Conservation (phyloP, 2,329 filamentous ascomycete species). For the Harringtonia aguacate region DNA sequence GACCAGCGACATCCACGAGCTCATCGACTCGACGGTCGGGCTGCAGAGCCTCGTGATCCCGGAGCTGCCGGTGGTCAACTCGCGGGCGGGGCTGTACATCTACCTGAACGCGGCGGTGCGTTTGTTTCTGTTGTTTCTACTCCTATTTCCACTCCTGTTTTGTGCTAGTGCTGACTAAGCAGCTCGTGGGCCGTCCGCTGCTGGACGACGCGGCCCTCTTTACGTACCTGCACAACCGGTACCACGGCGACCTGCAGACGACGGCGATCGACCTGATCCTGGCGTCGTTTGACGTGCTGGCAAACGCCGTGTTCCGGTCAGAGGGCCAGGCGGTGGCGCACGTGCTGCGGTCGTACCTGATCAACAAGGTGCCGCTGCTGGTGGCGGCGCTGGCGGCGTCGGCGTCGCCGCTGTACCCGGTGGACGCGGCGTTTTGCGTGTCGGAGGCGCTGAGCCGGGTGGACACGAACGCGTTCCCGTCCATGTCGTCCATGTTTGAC, state of each 20-base stretch:
- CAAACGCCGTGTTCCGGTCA: conserved; percentile 68
- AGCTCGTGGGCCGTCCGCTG: conserved; percentile 74
- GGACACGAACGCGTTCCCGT: conserved; percentile 66
- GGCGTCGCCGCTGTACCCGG: conserved; percentile 54
- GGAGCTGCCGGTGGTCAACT: conserved; percentile 62
- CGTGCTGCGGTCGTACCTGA: conserved; percentile 74
- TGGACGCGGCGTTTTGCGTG: conserved; percentile 62
- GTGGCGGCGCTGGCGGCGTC: conserved; percentile 36
- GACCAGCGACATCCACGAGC: conserved; percentile 43
- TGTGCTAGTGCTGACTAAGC: conserved; percentile 15
- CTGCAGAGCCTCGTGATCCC: conserved; percentile 43
- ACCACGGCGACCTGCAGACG: conserved; percentile 63
- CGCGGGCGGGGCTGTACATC: conserved; percentile 73
- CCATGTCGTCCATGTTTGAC: conserved; percentile 47
- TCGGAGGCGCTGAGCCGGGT: conserved; percentile 66
- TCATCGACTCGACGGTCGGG: conserved; percentile 45
- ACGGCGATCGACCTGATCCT: conserved; percentile 75
- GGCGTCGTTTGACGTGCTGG: conserved; percentile 80
- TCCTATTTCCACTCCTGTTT: not conserved
- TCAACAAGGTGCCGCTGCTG: conserved; percentile 52
- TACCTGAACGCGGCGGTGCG: conserved; percentile 73
- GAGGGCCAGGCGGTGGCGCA: conserved; percentile 51
- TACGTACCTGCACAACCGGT: conserved; percentile 73
- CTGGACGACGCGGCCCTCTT: conserved; percentile 73
- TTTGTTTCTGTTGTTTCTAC: conserved; percentile 3